phyloP scores from a whole-genome alignment of 192 early-diverging fungal species.

The Umbelopsis isabellina region DNA sequence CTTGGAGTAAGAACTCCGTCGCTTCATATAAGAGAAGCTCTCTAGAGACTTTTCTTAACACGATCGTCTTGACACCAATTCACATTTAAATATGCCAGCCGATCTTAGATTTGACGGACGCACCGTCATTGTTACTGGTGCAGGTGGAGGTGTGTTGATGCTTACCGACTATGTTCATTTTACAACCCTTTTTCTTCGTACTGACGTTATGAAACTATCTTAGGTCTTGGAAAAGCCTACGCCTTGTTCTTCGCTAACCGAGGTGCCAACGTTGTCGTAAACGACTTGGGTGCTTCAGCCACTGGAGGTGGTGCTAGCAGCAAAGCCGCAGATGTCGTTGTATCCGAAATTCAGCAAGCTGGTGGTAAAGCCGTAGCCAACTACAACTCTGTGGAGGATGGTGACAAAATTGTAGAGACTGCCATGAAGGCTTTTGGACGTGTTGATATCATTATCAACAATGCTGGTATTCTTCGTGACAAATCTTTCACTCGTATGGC shows the following conservation, averaged over 20 bases:
- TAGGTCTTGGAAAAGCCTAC: constrained; percentile 84
- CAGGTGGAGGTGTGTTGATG: constrained; percentile 80
- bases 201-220: neutral
- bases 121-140: constrained; percentile 95
- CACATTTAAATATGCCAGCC: constrained; percentile 26
- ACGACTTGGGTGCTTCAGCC: constrained; percentile 86
- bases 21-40: constrained; percentile 7
- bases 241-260: constrained; percentile 88
- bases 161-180: too few species aligned
- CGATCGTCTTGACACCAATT: constrained; percentile 15
- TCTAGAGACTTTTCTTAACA: neutral
- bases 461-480: constrained; percentile 98
- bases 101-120: constrained; percentile 77
- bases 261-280: constrained; percentile 94
- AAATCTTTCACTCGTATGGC: constrained; percentile 96
- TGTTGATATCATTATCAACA: constrained; percentile 96
- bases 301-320: constrained; percentile 77
- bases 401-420: constrained; percentile 97
- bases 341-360: constrained; percentile 84
- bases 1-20: neutral
- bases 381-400: constrained; percentile 97
- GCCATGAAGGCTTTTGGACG: constrained; percentile 94
- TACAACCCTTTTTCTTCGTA: neutral
- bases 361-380: constrained; percentile 96
- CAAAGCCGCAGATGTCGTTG: constrained; percentile 91